A percentile compares a stretch with the other conserved stretches of the same genome.
Conservation (phyloP, 192 early-diverging fungal species). For the Haplosporangium gracile region DNA sequence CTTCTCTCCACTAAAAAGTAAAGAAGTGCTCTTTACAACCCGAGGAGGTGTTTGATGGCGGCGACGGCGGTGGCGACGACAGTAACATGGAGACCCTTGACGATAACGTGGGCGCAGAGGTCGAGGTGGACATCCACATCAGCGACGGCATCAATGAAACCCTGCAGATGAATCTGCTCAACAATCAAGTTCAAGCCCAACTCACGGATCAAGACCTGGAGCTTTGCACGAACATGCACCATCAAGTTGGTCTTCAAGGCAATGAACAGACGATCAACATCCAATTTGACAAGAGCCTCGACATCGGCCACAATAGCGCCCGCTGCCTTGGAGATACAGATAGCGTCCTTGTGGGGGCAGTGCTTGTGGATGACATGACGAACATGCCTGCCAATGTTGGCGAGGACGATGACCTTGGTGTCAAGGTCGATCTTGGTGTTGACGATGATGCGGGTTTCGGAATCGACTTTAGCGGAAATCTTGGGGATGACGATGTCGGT, state of each 20-base stretch:
- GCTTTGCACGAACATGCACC: constrained; percentile 15
- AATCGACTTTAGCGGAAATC: constrained; percentile 2
- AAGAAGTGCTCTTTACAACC: background rate
- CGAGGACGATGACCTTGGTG: background rate
- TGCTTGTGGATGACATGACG: background rate
- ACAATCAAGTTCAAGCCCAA: constrained; percentile 14
- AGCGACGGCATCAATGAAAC: constrained; percentile 6
- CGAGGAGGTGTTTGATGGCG: background rate
- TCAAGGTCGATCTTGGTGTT: constrained; percentile 6
- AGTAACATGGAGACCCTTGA: background rate
- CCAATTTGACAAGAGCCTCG: constrained; percentile 7
- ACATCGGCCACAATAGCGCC: background rate
- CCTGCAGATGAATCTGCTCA: constrained; percentile 4
- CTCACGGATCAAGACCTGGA: constrained; percentile 2
- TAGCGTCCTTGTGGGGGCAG: constrained; percentile 1
- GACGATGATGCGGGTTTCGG: background rate
- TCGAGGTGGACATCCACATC: background rate
- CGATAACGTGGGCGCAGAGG: constrained; percentile 16
- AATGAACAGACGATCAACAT: background rate
- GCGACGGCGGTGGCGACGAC: background rate
- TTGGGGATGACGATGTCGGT: constrained; percentile 12
- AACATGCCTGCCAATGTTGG: background rate
- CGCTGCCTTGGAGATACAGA: background rate
- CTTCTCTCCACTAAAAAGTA: background rate
- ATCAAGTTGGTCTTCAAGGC: constrained; percentile 14